phyloP scores from a whole-genome alignment of 176 grass and related monocot genomes.

The Urochloa ruziziensis region DNA sequence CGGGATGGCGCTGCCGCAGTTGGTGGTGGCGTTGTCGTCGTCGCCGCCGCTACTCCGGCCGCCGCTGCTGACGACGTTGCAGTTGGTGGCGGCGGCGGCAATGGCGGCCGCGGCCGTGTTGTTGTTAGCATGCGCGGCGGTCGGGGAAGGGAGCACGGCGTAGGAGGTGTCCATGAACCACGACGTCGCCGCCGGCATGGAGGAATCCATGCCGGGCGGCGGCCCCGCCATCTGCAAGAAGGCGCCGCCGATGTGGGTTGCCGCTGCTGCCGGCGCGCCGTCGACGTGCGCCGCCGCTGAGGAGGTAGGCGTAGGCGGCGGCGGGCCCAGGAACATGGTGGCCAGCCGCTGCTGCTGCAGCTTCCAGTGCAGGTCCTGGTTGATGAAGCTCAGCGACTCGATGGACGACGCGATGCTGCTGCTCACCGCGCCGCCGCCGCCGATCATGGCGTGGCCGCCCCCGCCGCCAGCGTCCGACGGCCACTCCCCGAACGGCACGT shows the following conservation, averaged over 20 bases:
- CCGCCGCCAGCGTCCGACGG: neutral
- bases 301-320: neutral
- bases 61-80: slow-evolving; percentile 29
- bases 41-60: slow-evolving; percentile 20
- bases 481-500: slow-evolving; percentile 59
- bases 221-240: slow-evolving; percentile 42
- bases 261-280: neutral
- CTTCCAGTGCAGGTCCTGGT: slow-evolving; percentile 96
- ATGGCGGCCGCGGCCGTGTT: neutral
- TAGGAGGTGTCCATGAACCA: slow-evolving; percentile 54
- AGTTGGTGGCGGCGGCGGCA: neutral
- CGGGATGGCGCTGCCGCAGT: slow-evolving; percentile 33
- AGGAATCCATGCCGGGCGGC: slow-evolving; percentile 13
- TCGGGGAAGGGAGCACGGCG: slow-evolving; percentile 25
- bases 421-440: slow-evolving; percentile 11
- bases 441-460: neutral
- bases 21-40: slow-evolving; percentile 18
- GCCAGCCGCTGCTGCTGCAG: slow-evolving; percentile 89
- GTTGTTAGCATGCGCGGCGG: neutral
- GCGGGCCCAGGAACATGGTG: slow-evolving; percentile 54
- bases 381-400: slow-evolving; percentile 96
- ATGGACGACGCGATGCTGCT: slow-evolving; percentile 82
- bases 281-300: neutral
- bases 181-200: slow-evolving; percentile 17
- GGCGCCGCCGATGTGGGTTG: neutral